Evolutionary conservation across 2,329 filamentous ascomycete genomes (phyloP), one percentile per base, ranked within the genome.

Genomic region (Coniochaeta prunicola): DNA sequence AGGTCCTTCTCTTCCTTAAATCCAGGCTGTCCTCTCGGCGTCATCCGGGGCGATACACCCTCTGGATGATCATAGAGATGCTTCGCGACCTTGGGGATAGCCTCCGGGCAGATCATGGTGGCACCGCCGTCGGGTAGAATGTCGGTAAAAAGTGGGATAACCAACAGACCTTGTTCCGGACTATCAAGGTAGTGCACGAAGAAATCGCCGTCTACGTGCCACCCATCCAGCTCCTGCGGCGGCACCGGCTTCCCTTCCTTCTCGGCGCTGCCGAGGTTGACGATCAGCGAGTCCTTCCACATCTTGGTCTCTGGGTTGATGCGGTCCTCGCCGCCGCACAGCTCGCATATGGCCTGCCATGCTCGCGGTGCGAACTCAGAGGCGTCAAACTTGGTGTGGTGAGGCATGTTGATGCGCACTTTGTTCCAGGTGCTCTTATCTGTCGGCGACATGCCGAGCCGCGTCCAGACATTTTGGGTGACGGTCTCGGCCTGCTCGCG

Each of bases 151-250:
- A 89, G 70, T 1, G 87, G 86, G 42, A 88, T 88, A 13, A 89
- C 84, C 1, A 90, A 76, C 15, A 90, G 71, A 0, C 77, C 87
- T 69, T 90, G 87, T 72, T 90, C 87, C 0, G 83, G 83, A 21
- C 82, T 86, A 67, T 90, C 87, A 36, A 90, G 80, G 64, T 86
- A 90, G 73, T 90, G 87, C 5, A 87, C 78, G 68, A 90, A 90
- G 70, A 88, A 89, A 64, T 90, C 86, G 9, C 87, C 86, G 70
- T 89, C 86, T 19, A 88, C 84, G 70, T 89, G 87, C 86, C 87
- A 90, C 24, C 76, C 76, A 8, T 75, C 66, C 24, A 88, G 72
- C 0, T 83, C 77, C 56, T 78, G 74, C 0, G 84, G 84, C 36
- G 76, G 70, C 3, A 79, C 70, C 9, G 77, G 74, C 56, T 75